phyloP scores from a whole-genome alignment of 2,329 filamentous ascomycete species.

The Alternaria burnsii region DNA sequence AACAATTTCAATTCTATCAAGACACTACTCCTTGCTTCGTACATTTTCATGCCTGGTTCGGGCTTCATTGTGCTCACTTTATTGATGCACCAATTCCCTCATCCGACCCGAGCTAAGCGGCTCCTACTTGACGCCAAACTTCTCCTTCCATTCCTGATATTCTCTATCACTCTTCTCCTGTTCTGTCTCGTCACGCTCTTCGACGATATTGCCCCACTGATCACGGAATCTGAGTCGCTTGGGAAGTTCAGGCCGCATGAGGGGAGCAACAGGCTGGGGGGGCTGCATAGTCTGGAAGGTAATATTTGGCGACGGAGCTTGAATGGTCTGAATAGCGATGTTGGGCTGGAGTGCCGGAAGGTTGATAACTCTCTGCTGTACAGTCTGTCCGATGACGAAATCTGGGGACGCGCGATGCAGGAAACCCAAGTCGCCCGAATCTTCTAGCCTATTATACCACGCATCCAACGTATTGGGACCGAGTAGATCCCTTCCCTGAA shows the following conservation, averaged over 20 bases:
- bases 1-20: not conserved
- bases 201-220: not conserved
- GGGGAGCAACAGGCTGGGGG: not conserved
- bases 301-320: not conserved
- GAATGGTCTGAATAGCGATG: not conserved
- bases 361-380: not conserved
- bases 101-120: not conserved
- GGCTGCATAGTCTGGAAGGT: not conserved
- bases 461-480: not conserved
- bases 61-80: not conserved
- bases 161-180: conserved; percentile 4
- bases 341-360: not conserved
- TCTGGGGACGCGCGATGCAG: not conserved
- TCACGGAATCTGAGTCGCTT: not conserved
- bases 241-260: not conserved
- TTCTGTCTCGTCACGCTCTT: not conserved
- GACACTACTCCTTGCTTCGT: not conserved
- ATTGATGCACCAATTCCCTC: not conserved
- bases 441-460: too few relatives aligned
- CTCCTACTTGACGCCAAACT: not conserved
- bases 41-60: not conserved
- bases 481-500: not conserved
- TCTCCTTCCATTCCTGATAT: conserved; percentile 6
- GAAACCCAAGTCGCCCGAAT: not conserved
- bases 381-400: not conserved